Base-by-base conservation (phyloP, 352 stramenopile species). In the Blastocystis sp. region DNA sequence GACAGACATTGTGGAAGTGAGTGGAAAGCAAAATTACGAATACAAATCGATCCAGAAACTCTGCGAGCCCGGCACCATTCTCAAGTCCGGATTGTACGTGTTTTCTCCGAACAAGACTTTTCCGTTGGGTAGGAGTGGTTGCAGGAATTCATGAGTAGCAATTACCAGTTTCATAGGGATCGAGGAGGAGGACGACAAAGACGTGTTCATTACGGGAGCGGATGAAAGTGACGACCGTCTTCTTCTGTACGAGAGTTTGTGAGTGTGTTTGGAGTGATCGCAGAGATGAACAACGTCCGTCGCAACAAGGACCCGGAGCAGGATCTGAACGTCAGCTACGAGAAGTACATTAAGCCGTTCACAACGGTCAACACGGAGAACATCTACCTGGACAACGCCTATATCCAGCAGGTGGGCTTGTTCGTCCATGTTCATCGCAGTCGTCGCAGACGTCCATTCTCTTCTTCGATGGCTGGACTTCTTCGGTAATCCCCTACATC, bases 1-100 rank as follows among this genome's bases (percentile, higher is more conserved):
- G 42, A 61, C 40, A 38, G 67, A 61, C n/a, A 46, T 61, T 32
- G 36, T 57, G 7, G 46, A 57, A 59, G 44, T 78, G 24, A 51
- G 67, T 61, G 44, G 67, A 40, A 78, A 78, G 21, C 67, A 78
- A n/a, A 78, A 78, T 40, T 78, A 78, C 38, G 67, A 78, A 42
- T 78, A 61, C 34, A 78, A 78, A 42, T 57, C 42, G 1, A 78
- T 78, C 21, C 42, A 78, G 2, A 61, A 61, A 42, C 38, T 78
- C 11, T 61, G 67, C 29, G 46, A 78, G 42, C 42, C 67, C 0
- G 21, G 42, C 21, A 59, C 67, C 14, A 27, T 61, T 32, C 67
- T 78, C n/a, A 78, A 78, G 57, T 78, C 67, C 11, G 67, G 67
- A 61, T 46, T 78, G 38, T 78, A 78, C 38, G 67, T 78, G 8